These are phyloP conservation scores for Striga asiatica DNA, from an alignment of 257 asterid species.

Conservation along the genomic window DNA sequence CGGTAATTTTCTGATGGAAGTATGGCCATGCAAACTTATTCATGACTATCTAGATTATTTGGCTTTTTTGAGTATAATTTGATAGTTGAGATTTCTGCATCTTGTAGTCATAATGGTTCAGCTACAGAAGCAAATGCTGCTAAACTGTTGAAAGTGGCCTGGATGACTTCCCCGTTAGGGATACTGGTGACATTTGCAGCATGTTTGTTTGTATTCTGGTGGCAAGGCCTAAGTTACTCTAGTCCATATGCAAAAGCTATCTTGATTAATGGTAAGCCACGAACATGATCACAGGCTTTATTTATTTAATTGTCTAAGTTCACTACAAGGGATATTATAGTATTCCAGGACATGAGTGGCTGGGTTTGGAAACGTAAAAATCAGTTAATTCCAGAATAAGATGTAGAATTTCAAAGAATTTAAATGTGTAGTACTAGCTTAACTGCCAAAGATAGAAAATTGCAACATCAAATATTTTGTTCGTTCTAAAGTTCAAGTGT, in stretches of 20 bases:
- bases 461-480: not conserved
- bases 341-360: not conserved
- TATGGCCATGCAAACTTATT: not conserved
- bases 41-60: not conserved
- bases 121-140: conserved; percentile 41
- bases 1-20: conserved; percentile 8
- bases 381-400: not conserved
- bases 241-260: conserved; percentile 81
- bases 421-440: not conserved
- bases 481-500: not conserved
- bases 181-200: conserved; percentile 44
- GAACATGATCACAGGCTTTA: not conserved
- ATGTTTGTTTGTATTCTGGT: conserved; percentile 67
- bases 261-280: conserved; percentile 60
- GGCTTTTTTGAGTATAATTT: conserved; percentile 6
- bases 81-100: conserved; percentile 13
- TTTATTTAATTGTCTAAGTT: not conserved
- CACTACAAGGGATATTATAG: not conserved
- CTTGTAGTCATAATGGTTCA: conserved; percentile 57
- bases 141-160: conserved; percentile 76
- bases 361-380: not conserved
- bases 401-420: not conserved
- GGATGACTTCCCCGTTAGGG: conserved; percentile 83
- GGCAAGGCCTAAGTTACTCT: conserved; percentile 64
- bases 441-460: not conserved